Conservation (phyloP, 148 eudicot species). For the Rhododendron henanense region DNA sequence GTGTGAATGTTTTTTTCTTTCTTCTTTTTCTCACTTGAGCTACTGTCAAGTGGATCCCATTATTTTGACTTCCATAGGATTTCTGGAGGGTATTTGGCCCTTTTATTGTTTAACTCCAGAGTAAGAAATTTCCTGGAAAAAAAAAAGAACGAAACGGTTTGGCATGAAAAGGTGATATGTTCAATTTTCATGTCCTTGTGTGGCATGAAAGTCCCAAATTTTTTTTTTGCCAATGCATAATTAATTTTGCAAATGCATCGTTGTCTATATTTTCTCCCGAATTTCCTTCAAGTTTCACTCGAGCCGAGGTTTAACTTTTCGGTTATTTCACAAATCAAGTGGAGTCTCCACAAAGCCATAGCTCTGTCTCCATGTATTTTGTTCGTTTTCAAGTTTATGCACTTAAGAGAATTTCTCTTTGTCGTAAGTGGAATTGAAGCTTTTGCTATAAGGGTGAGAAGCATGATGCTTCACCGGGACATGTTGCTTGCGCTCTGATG, state of each 20-base stretch:
- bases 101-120: not conserved
- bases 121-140: not conserved
- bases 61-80: not conserved
- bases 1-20: not conserved
- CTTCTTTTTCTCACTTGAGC: not conserved
- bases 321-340: not conserved
- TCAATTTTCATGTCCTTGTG: not conserved
- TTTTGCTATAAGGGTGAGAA: not conserved
- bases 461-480: not conserved
- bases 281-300: not conserved
- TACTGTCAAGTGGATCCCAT: not conserved
- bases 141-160: not conserved
- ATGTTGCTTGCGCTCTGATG: not conserved
- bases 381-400: not conserved
- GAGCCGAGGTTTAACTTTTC: not conserved
- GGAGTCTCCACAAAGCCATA: not conserved
- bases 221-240: not conserved
- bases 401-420: not conserved
- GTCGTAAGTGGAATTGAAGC: not conserved
- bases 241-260: not conserved
- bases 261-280: not conserved
- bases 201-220: not conserved
- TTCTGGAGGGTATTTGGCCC: not conserved
- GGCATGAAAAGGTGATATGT: not conserved
- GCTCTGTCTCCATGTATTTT: not conserved